These are phyloP conservation scores for Salvia rosmarinus DNA, from an alignment of 257 asterid genomes.

Conservation along the genomic window DNA sequence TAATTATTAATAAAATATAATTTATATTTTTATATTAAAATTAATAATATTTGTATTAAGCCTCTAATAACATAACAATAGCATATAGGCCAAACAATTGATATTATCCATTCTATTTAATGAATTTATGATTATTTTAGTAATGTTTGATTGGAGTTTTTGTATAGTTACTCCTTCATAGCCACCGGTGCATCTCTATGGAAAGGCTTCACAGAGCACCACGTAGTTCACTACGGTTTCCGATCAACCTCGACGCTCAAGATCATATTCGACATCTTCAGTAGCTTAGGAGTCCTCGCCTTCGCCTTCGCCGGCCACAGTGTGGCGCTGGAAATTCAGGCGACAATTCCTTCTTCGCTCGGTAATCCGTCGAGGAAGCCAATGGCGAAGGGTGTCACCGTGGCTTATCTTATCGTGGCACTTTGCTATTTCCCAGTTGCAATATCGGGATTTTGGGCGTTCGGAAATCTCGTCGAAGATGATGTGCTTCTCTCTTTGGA, in stretches of 20 bases:
- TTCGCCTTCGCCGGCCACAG: conserved; percentile 57
- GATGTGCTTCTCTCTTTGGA: conserved; percentile 48
- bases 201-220: conserved; percentile 8
- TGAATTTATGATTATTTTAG: no score
- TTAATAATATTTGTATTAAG: no score
- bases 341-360: conserved; percentile 55
- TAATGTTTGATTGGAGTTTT: no score
- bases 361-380: conserved; percentile 45
- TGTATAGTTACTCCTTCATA: conserved; percentile 42
- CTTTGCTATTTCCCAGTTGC: conserved; percentile 53
- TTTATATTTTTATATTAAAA: no score
- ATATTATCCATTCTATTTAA: no score
- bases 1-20: no score
- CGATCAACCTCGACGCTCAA: conserved; percentile 25
- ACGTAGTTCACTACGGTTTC: conserved; percentile 22
- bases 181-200: conserved; percentile 43
- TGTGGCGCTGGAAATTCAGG: conserved; percentile 53
- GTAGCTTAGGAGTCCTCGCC: conserved; percentile 45
- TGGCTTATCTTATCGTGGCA: conserved; percentile 48
- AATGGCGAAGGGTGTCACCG: conserved; percentile 48
- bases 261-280: conserved; percentile 41
- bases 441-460: conserved; percentile 50
- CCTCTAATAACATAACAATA: no score
- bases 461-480: conserved; percentile 44
- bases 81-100: no score